Evolutionary conservation across 164 flowering plant genomes (phyloP), one percentile per base, ranked within the genome.

Genomic region (Houttuynia cordata): DNA sequence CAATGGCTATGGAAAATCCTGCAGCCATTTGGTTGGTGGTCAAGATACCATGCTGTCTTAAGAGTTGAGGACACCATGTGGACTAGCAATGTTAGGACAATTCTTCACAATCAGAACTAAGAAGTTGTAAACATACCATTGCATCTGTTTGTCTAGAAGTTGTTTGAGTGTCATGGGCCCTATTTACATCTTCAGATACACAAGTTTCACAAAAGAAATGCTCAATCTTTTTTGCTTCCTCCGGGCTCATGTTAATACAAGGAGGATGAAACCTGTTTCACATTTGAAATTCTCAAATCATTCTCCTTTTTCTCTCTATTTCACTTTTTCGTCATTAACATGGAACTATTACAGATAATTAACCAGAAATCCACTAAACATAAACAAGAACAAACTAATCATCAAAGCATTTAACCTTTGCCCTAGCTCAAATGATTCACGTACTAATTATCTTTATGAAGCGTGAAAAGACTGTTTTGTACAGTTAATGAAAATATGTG

Each of bases 151-250:
- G 74, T 68, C 80, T 76, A 34, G 81, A 57, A 65, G 75, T 63
- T 39, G 63, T 49, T 59, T 74, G 80, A 25, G 81, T 70, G 56
- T 70, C 78, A 18, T 68, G 81, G 67, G 76, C 60, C 71, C 79
- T 82, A 74, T 82, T 82, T 63, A 79, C 79, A 71, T 80, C 73
- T 59, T 79, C 80, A 22, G 87, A 52, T 20, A 84, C 72, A 63
- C 95, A 87, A 69, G 62, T 70, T 68, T 78, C 78, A 62, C 95
- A 87, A 67, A 72, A 84, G 79, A 87, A 87, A 67, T 83, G 83
- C 14, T 84, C 85, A 37, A 87, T 78, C 57, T 72, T 78, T 75
- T 79, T 76, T 9, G 95, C 88, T 63, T 84, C 88, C 74, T 84
- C 95, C 10, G 67, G 56, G n/a, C 75, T 76, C 91, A 84, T 78